Base-by-base conservation (phyloP, 768 basidiomycete genomes). In the Pholiota microspora region DNA sequence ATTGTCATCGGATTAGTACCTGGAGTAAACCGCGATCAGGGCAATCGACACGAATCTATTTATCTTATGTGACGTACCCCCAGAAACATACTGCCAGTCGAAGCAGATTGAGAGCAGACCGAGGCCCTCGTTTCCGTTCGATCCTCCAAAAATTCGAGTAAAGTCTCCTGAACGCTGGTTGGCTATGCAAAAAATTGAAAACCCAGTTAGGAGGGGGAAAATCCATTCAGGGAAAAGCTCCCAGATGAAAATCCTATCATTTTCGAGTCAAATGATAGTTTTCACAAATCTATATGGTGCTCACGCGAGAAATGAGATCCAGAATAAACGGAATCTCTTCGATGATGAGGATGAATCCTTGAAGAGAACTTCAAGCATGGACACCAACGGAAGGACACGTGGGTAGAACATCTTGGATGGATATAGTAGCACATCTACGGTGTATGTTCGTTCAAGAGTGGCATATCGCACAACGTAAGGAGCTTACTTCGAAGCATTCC, bases 111-210 rank as follows among this genome's bases (percentile, higher is more conserved):
- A 79, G 31, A 84, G 55, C 28, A 86, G 58, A 0, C 85, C 85
- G 24, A 87, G 76, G 2, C 84, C 85, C 60, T 87, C 85, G 58
- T 87, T 87, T 21, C 78, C 84, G 46, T 82, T 78, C 2, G 77
- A 74, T 3, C 86, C 86, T 10, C 86, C 86, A 51, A 87, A 86
- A 0, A 88, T 61, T 9, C 79, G 76, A 1, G 83, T 84, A 57
- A 84, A 78, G 31, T 76, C 71, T 13, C 63, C 61, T 3, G 68
- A 71, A 24, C 68, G 67, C 46, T 72, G 81, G 27, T 78, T 77
- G 7, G 83, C 80, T 29, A 86, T 66, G 59, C 85, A 86, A 62
- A 85, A 77, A 29, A 83, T 66, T 28, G 73, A 81, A 62, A 84
- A 69, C 21, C 81, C 81, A 16, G 79, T 83, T 34, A 84, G 69